Percentiles rank a stretch among this genome's conserved stretches.
These are phyloP conservation scores for Coniferiporia weirii DNA, from an alignment of 1,284 basidiomycete genomes.

Conservation along the genomic window DNA sequence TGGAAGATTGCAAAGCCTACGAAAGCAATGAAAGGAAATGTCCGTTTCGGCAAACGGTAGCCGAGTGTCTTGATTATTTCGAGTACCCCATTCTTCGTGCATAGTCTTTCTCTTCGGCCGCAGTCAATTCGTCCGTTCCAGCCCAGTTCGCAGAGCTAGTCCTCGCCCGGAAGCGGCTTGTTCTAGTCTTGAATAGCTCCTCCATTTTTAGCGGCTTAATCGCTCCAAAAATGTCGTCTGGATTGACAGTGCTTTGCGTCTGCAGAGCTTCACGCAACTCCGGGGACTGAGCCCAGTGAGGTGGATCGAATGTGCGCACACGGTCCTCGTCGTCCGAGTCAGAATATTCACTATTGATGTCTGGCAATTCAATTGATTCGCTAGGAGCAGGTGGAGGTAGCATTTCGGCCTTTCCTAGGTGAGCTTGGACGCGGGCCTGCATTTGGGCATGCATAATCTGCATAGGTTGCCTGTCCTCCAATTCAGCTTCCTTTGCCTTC, in stretches of 20 bases:
- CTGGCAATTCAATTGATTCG: slow-evolving; percentile 87
- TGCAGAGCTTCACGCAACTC: slow-evolving; percentile 73
- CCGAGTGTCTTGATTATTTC: slow-evolving; percentile 12
- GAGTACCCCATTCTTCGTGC: slow-evolving; percentile 85
- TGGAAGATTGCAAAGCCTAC: no score
- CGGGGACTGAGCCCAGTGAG: slow-evolving; percentile 88
- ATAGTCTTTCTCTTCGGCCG: slow-evolving; percentile 81
- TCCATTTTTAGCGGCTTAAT: slow-evolving; percentile 85
- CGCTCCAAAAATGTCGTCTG: slow-evolving; percentile 87
- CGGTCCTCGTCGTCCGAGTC: slow-evolving; percentile 89
- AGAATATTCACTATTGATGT: slow-evolving; percentile 93
- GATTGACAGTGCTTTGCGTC: slow-evolving; percentile 79
- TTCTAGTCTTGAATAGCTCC: slow-evolving; percentile 70
- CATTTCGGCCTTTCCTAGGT: slow-evolving; percentile 43
- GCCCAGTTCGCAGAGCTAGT: slow-evolving; percentile 94
- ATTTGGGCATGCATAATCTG: slow-evolving; percentile 60
- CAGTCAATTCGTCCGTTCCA: slow-evolving; percentile 77
- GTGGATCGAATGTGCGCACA: slow-evolving; percentile 64
- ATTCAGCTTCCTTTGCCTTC: slow-evolving; percentile 45
- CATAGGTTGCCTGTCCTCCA: slow-evolving; percentile 46
- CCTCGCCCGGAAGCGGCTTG: slow-evolving; percentile 78
- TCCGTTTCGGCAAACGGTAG: no score
- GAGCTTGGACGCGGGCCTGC: slow-evolving; percentile 38
- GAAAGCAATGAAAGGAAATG: no score
- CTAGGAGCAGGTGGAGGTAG: slow-evolving; percentile 43